Evolutionary conservation across 2,329 filamentous ascomycete species (phyloP).

Genomic region (Trichoderma brevicompactum): DNA sequence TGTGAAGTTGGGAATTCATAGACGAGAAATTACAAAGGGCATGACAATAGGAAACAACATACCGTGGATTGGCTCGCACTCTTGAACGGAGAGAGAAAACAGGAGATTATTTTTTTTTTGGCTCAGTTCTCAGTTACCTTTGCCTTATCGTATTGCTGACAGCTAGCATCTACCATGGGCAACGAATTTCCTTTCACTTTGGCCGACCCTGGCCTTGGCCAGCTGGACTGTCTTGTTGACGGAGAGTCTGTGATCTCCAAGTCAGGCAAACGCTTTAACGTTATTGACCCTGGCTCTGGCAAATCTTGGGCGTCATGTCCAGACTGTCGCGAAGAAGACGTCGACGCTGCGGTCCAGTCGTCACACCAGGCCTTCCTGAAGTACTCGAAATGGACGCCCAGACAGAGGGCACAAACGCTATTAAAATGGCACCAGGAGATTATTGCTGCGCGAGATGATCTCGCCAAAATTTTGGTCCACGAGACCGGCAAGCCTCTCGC

Average conservation of each 20-base stretch:
- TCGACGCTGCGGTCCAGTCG: conserved; percentile 45
- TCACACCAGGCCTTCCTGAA: conserved; percentile 44
- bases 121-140: neutral
- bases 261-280: conserved; percentile 54
- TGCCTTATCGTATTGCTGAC: neutral
- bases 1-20: neutral
- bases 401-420: conserved; percentile 43
- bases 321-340: conserved; percentile 49
- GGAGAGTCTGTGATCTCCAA: conserved; percentile 52
- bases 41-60: neutral
- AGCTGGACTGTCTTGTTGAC: conserved; percentile 55
- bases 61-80: too few relatives aligned
- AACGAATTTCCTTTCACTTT: conserved; percentile 47
- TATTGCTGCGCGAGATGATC: conserved; percentile 42
- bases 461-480: conserved; percentile 47
- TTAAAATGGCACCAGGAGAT: conserved; percentile 46
- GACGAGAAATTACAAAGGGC: neutral
- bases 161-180: neutral
- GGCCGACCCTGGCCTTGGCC: conserved; percentile 52
- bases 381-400: conserved; percentile 46
- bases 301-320: conserved; percentile 56
- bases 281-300: conserved; percentile 58
- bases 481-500: conserved; percentile 63
- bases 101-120: neutral
- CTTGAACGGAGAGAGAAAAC: neutral